Evolutionary conservation across 139 green algal species (phyloP).

Genomic region (Closterium sp.): DNA sequence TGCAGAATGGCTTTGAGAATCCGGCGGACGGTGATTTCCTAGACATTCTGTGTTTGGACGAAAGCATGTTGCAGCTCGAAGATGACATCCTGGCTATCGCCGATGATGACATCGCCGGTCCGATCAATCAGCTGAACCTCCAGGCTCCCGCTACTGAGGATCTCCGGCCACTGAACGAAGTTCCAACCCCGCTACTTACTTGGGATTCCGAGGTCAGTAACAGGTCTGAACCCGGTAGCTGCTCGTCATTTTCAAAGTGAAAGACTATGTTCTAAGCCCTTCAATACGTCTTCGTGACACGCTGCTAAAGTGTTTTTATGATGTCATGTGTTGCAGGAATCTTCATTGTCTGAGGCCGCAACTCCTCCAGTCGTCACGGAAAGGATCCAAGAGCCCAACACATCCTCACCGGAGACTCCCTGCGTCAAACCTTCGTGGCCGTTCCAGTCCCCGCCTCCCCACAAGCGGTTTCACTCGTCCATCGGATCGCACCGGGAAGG

Average conservation of each 20-base stretch:
- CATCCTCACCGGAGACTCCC: background rate
- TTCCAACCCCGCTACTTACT: background rate
- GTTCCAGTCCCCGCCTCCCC: background rate
- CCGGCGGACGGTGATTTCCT: background rate
- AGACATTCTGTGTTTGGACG: background rate
- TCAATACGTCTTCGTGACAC: background rate
- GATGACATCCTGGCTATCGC: background rate
- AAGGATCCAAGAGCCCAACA: background rate
- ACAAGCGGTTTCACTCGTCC: background rate
- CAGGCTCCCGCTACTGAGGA: background rate
- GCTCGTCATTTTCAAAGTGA: too few species aligned
- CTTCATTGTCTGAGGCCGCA: background rate
- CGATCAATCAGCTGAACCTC: background rate
- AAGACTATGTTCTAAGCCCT: too few species aligned
- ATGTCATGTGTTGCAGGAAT: background rate
- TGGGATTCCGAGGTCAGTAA: background rate
- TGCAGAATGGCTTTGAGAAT: background rate
- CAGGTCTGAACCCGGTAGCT: too few species aligned
- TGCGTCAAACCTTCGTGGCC: background rate
- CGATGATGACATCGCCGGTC: background rate
- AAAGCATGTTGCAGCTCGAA: background rate
- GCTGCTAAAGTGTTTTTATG: background rate
- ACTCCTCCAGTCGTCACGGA: background rate
- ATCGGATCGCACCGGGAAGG: background rate
- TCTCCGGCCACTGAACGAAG: background rate